Conservation (phyloP, 352 stramenopile species). For the Globisporangium ultimum region DNA sequence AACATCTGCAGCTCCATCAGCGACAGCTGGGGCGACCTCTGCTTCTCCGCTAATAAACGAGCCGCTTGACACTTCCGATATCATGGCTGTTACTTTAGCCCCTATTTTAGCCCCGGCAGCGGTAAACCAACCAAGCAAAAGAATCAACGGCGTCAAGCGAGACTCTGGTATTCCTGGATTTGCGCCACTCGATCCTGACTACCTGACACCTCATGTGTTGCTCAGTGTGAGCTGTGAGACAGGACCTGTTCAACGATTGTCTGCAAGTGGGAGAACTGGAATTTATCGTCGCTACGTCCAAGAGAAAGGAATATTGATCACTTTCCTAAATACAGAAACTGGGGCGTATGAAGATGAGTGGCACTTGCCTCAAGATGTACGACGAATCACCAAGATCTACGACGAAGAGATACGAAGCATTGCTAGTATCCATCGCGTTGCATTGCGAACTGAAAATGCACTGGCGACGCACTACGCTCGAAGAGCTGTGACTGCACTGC, state of each 20-base stretch:
- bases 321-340: slow-evolving; percentile 84
- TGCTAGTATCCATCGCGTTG: slow-evolving; percentile 73
- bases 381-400: slow-evolving; percentile 78
- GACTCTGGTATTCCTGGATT: slow-evolving; percentile 37
- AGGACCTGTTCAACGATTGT: slow-evolving; percentile 65
- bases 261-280: slow-evolving; percentile 61
- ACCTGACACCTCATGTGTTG: slow-evolving; percentile 71
- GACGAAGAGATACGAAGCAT: slow-evolving; percentile 67
- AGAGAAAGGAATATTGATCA: slow-evolving; percentile 70
- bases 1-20: slow-evolving; percentile 1
- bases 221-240: slow-evolving; percentile 72
- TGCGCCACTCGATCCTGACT: slow-evolving; percentile 64
- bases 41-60: slow-evolving; percentile 14
- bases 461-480: slow-evolving; percentile 83
- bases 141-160: slow-evolving; percentile 6
- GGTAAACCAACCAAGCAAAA: slow-evolving; percentile 18
- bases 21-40: not conserved
- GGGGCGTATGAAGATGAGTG: slow-evolving; percentile 85
- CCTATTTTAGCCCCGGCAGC: slow-evolving; percentile 60
- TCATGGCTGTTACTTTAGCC: slow-evolving; percentile 76
- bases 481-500: slow-evolving; percentile 40
- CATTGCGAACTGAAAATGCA: slow-evolving; percentile 72
- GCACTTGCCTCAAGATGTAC: slow-evolving; percentile 67
- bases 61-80: slow-evolving; percentile 43
- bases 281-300: slow-evolving; percentile 54